Percentiles rank a stretch among this genome's conserved stretches.
These are phyloP conservation scores for Amphibolis antarctica DNA, from an alignment of 106 monocot genomes.

Conservation along the genomic window DNA sequence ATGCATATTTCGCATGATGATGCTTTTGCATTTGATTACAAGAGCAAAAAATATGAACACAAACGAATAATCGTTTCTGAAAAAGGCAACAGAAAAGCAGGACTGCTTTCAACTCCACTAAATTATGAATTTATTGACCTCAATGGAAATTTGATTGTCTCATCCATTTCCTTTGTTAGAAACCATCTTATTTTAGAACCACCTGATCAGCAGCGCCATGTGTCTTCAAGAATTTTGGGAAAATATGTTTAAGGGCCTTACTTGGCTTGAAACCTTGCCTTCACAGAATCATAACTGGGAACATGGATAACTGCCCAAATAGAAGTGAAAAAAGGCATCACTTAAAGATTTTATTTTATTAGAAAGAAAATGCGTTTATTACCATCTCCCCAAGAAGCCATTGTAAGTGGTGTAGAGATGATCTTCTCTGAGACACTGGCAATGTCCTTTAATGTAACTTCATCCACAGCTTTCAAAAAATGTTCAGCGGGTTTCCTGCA, in stretches of 20 bases:
- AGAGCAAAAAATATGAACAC: too few relatives aligned
- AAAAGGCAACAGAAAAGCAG: too few relatives aligned
- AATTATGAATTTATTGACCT: too few relatives aligned
- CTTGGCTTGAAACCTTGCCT: conserved; percentile 32
- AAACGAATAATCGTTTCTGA: too few relatives aligned
- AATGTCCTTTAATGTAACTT: conserved; percentile 63
- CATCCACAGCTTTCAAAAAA: conserved; percentile 54
- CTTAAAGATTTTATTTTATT: neutral
- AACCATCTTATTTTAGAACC: too few relatives aligned
- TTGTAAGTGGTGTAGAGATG: conserved; percentile 72
- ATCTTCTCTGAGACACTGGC: conserved; percentile 47
- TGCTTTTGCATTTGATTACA: too few relatives aligned
- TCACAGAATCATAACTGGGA: conserved; percentile 52
- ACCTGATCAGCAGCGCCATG: too few relatives aligned
- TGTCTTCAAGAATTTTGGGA: too few relatives aligned
- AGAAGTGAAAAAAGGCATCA: neutral
- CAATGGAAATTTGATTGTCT: too few relatives aligned
- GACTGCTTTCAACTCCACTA: too few relatives aligned
- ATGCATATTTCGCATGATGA: too few relatives aligned
- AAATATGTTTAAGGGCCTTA: neutral
- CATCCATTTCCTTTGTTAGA: too few relatives aligned
- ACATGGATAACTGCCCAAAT: conserved; percentile 30
- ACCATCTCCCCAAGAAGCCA: conserved; percentile 95
- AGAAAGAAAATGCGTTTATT: neutral
- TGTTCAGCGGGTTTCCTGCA: conserved; percentile 66